Percentiles rank a stretch among this genome's conserved stretches.
These are phyloP conservation scores for Drechslera avenae DNA, from an alignment of 2,329 filamentous ascomycete species.

Conservation along the genomic window DNA sequence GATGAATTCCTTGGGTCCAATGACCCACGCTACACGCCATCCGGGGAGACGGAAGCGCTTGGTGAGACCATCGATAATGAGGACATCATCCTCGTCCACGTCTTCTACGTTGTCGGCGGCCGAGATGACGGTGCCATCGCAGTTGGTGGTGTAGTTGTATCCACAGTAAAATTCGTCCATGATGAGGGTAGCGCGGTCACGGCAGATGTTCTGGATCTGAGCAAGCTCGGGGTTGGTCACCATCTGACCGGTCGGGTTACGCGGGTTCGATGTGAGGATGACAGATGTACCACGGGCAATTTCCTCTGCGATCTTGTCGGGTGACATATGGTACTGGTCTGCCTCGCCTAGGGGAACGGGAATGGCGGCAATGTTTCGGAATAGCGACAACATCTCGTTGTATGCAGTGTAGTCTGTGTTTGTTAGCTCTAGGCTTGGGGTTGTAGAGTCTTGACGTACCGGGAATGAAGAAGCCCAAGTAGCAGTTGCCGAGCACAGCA, in stretches of 20 bases:
- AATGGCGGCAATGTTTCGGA: slow-evolving; percentile 71
- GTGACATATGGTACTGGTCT: slow-evolving; percentile 91
- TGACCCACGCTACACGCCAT: slow-evolving; percentile 95
- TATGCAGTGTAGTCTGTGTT: slow-evolving; percentile 83
- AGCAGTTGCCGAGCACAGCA: slow-evolving; percentile 89
- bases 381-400: slow-evolving; percentile 94
- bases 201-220: slow-evolving; percentile 90
- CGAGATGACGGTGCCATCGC: slow-evolving; percentile 86
- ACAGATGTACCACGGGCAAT: slow-evolving; percentile 79
- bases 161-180: slow-evolving; percentile 73
- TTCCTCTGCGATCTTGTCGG: slow-evolving; percentile 90
- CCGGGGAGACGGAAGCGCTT: slow-evolving; percentile 96
- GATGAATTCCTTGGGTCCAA: slow-evolving; percentile 96
- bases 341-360: slow-evolving; percentile 73
- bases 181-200: slow-evolving; percentile 87
- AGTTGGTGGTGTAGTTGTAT: slow-evolving; percentile 94
- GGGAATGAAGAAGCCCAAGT: slow-evolving; percentile 88
- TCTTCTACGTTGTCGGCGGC: slow-evolving; percentile 89
- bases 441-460: slow-evolving; percentile 40
- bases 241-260: slow-evolving; percentile 91
- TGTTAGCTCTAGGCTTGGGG: slow-evolving; percentile 11
- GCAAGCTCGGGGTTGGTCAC: slow-evolving; percentile 83
- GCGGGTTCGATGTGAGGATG: slow-evolving; percentile 91
- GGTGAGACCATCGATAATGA: slow-evolving; percentile 93
- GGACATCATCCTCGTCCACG: slow-evolving; percentile 77